Conservation (phyloP, 176 grass and related monocot genomes). For the Musa beccarii region DNA sequence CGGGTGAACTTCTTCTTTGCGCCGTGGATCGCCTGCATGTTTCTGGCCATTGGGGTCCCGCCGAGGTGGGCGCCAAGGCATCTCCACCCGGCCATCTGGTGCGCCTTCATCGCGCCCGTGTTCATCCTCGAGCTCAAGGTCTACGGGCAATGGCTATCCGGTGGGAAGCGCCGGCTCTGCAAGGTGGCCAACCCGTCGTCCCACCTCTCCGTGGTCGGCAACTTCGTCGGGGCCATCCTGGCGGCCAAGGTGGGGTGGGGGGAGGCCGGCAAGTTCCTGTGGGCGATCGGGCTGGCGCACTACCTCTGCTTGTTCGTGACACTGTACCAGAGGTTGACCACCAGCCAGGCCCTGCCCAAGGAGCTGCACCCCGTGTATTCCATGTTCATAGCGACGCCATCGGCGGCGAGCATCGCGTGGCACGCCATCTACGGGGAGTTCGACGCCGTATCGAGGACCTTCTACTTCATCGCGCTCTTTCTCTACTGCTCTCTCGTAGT, state of each 20-base stretch:
- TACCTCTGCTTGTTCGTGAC: slow-evolving; percentile 93
- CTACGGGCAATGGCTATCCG: slow-evolving; percentile 93
- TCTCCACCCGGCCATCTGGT: slow-evolving; percentile 69
- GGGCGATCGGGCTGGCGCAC: slow-evolving; percentile 84
- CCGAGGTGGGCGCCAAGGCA: slow-evolving; percentile 29
- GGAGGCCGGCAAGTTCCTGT: slow-evolving; percentile 82
- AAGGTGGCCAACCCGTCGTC: slow-evolving; percentile 97
- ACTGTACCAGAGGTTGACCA: slow-evolving; percentile 87
- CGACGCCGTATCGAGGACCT: slow-evolving; percentile 70
- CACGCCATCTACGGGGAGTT: slow-evolving; percentile 70
- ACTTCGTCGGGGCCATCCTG: slow-evolving; percentile 97
- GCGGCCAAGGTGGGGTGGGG: slow-evolving; percentile 79
- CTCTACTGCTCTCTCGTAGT: slow-evolving; percentile 78
- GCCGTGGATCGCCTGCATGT: slow-evolving; percentile 91
- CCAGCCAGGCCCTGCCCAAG: slow-evolving; percentile 85
- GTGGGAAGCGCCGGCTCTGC: slow-evolving; percentile 79
- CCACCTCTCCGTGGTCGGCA: slow-evolving; percentile 92
- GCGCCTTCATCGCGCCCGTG: slow-evolving; percentile 51
- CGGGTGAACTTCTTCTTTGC: slow-evolving; percentile 98
- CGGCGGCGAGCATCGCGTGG: slow-evolving; percentile 89
- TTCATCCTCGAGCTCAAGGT: slow-evolving; percentile 92
- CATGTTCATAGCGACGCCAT: slow-evolving; percentile 98
- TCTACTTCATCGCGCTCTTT: slow-evolving; percentile 94
- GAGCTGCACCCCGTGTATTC: slow-evolving; percentile 96
- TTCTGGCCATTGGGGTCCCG: slow-evolving; percentile 70